Evolutionary conservation across 331 rosid species (phyloP), one percentile per base, ranked within the genome.

Genomic region (Prunus yedoensis): DNA sequence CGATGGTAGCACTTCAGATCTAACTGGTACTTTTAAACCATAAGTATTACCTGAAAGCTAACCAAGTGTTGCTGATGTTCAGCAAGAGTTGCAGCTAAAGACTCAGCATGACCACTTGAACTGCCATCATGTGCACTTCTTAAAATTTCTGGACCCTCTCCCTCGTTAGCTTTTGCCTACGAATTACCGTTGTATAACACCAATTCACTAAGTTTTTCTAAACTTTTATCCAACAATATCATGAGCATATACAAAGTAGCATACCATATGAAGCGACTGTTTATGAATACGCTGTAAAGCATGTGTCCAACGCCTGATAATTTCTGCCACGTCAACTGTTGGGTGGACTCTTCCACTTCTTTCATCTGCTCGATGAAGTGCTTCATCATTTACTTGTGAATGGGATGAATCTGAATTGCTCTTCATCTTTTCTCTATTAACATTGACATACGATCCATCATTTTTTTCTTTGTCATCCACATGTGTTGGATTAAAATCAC

Each of bases 51-150:
- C 99, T 95, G 99, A 89, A 92, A 91, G 89, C 99, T 95, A 79
- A 97, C 93, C 59, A 92, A 83, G 86, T 95, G 99, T 77, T 95
- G 99, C 84, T 95, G 99, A 85, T 95, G 99, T 83, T 95, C 99
- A 21, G 97, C 86, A 79, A 95, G 98, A 84, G 98, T 91, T 85
- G 94, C 92, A 35, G 94, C 90, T 79, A 95, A 85, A 78, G 96
- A 92, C 77, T 90, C 99, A 1, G 98, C 88, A 82, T 92, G 99
- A 59, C 99, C 96, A 85, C 94, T 85, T 47, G 97, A 82, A 73
- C 86, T 83, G 1, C 94, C 97, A 87, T 92, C 96, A 71, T 79
- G 91, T 54, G 87, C 78, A 78, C 87, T 86, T 65, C 88, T 88
- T 83, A 95, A 85, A 69, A 95, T 95, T 82, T 92, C 98, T 71